Evolutionary conservation across 129 eudicot species (phyloP).

Genomic region (Kitagawia praeruptora): DNA sequence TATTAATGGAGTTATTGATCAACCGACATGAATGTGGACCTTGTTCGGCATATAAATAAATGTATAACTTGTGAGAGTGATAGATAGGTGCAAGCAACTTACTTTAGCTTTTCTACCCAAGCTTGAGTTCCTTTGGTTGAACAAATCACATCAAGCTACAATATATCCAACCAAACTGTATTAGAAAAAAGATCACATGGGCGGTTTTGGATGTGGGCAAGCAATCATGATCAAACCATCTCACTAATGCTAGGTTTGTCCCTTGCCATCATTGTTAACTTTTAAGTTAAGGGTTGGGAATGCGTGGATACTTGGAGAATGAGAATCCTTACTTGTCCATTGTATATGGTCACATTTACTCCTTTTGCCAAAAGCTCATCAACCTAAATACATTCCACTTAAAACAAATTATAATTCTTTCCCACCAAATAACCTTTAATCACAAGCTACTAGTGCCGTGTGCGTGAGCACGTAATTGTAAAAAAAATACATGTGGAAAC

Average conservation of each 20-base stretch:
- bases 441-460: neutral
- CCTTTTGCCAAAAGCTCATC: slow-evolving; percentile 68
- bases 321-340: slow-evolving; percentile 67
- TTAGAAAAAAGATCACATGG: neutral
- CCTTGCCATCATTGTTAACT: neutral
- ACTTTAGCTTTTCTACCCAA: slow-evolving; percentile 90
- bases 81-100: slow-evolving; percentile 15
- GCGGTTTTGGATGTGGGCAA: neutral
- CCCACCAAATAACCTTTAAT: neutral
- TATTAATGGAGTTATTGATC: neutral
- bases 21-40: neutral
- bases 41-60: too few relatives aligned
- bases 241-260: neutral
- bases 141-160: slow-evolving; percentile 87
- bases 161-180: slow-evolving; percentile 15
- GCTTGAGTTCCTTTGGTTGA: slow-evolving; percentile 84
- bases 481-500: neutral
- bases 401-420: neutral
- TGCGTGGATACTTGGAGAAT: neutral
- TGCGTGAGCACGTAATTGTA: neutral
- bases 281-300: slow-evolving; percentile 2
- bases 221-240: neutral
- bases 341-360: slow-evolving; percentile 70
- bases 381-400: slow-evolving; percentile 31
- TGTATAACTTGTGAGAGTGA: neutral